phyloP scores from a whole-genome alignment of 1,139 yeast genomes.

The Magnusiomyces tetraspermus region DNA sequence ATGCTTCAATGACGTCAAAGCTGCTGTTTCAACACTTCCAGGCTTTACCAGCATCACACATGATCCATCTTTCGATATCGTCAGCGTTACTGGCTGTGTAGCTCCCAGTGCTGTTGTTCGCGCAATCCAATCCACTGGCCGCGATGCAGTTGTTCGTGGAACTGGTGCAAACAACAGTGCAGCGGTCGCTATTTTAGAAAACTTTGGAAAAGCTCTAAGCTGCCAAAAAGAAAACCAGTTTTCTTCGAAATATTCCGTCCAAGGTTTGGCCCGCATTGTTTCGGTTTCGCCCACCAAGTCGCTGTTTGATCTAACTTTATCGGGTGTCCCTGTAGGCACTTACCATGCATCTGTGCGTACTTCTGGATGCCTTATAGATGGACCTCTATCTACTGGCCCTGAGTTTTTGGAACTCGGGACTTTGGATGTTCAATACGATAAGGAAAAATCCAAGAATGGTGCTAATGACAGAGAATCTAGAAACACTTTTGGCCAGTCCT shows the following conservation, averaged over 20 bases:
- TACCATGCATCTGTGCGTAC: constrained; percentile 62
- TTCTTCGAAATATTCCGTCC: constrained; percentile 42
- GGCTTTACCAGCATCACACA: constrained; percentile 41
- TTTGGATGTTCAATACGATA: constrained; percentile 34
- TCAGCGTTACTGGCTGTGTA: constrained; percentile 51
- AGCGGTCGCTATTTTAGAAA: constrained; percentile 83
- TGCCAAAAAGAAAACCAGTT: constrained; percentile 24
- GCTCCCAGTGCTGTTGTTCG: constrained; percentile 64
- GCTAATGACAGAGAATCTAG: constrained; percentile 30
- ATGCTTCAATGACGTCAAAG: constrained; percentile 54
- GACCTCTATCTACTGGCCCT: constrained; percentile 64
- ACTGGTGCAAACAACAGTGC: constrained; percentile 83
- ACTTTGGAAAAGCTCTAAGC: constrained; percentile 36
- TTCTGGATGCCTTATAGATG: constrained; percentile 68
- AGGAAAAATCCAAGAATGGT: constrained; percentile 17
- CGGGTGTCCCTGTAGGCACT: constrained; percentile 53
- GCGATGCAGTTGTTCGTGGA: constrained; percentile 87
- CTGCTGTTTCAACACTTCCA: constrained; percentile 38
- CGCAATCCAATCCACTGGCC: constrained; percentile 56
- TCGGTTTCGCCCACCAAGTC: constrained; percentile 43
- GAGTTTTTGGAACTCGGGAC: constrained; percentile 34
- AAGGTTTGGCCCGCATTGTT: constrained; percentile 85
- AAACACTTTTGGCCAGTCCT: constrained; percentile 49
- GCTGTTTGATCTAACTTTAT: constrained; percentile 68
- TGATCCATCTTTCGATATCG: constrained; percentile 48